Conservation (phyloP, 305 asterid species). For the Ilex paraguariensis region DNA sequence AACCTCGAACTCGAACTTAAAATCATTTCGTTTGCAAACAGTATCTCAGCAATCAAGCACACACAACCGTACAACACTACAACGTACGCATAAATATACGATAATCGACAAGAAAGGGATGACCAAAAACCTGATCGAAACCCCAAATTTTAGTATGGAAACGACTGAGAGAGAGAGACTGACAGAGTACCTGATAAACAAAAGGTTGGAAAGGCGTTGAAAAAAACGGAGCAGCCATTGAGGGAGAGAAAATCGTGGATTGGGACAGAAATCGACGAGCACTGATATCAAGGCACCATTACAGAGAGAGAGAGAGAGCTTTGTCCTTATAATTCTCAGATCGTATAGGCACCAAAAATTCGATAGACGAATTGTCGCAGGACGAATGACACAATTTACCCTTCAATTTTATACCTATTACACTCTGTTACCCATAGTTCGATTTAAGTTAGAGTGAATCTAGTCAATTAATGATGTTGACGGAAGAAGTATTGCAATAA, state of each 20-base stretch:
- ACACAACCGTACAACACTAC: neutral
- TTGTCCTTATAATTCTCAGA: too few relatives aligned
- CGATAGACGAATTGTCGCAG: too few relatives aligned
- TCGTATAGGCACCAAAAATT: too few relatives aligned
- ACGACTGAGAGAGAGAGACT: neutral
- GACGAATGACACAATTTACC: too few relatives aligned
- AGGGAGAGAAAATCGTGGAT: neutral
- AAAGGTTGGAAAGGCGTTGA: constrained; percentile 96
- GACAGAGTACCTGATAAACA: constrained; percentile 73
- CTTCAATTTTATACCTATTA: too few relatives aligned
- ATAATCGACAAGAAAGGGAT: neutral
- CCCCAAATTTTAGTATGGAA: neutral
- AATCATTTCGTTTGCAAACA: too few relatives aligned
- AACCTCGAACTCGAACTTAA: neutral
- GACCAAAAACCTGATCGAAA: neutral
- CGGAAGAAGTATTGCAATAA: too few relatives aligned
- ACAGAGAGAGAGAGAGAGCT: too few relatives aligned
- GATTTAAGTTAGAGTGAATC: too few relatives aligned
- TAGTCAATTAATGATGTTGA: too few relatives aligned
- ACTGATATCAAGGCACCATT: neutral
- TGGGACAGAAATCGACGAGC: neutral
- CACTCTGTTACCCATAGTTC: too few relatives aligned
- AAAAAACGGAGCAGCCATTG: constrained; percentile 95
- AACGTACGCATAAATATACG: neutral
- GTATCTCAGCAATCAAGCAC: too few relatives aligned